These are phyloP conservation scores for Komagataella mondaviorum DNA, from an alignment of 805 yeast genomes.

Conservation along the genomic window DNA sequence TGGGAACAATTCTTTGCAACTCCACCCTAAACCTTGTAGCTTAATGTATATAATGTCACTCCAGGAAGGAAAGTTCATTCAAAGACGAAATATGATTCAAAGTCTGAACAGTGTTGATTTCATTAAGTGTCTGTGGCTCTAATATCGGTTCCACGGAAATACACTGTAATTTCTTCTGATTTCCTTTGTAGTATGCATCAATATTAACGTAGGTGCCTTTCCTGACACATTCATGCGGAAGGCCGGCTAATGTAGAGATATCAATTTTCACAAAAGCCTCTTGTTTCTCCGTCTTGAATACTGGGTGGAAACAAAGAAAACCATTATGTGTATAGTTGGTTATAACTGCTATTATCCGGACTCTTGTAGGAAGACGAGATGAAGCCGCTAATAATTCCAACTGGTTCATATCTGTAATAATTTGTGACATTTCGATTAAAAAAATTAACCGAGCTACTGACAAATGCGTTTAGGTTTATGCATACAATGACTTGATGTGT, in stretches of 20 bases:
- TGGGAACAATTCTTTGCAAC: slow-evolving; percentile 52
- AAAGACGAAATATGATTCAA: background rate
- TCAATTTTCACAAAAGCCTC: background rate
- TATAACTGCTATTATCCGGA: slow-evolving; percentile 1
- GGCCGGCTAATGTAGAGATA: background rate
- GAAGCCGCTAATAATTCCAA: background rate
- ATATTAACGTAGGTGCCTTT: slow-evolving; percentile 5
- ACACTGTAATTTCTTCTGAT: slow-evolving; percentile 1
- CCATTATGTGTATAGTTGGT: background rate
- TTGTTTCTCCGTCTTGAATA: background rate
- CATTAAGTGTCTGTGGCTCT: background rate
- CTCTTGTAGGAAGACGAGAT: background rate
- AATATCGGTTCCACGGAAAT: background rate
- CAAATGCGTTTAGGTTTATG: background rate
- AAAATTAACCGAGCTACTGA: too few species aligned
- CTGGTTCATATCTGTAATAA: background rate
- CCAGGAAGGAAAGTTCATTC: background rate
- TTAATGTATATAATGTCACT: background rate
- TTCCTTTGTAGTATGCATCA: slow-evolving; percentile 5
- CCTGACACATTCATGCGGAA: background rate
- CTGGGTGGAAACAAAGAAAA: background rate
- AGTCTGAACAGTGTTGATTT: background rate
- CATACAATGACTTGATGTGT: background rate
- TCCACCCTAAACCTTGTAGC: background rate
- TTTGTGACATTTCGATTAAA: background rate